phyloP scores from a whole-genome alignment of 305 asterid genomes.

The Petunia hybrid region DNA sequence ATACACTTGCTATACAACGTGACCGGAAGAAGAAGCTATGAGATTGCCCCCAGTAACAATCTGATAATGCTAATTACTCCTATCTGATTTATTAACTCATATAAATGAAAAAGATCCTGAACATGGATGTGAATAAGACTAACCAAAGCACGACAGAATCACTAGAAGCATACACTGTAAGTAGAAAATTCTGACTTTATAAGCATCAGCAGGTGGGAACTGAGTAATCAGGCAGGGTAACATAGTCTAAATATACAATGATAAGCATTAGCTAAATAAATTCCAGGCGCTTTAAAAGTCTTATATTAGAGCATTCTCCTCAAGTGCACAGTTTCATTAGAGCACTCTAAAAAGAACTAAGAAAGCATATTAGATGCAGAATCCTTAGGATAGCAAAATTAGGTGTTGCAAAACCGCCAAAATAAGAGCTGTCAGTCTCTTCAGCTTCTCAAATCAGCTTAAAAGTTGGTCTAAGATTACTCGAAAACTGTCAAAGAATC shows the following conservation, averaged over 20 bases:
- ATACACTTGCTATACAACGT: neutral
- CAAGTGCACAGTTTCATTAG: neutral
- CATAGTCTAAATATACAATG: neutral
- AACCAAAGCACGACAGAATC: neutral
- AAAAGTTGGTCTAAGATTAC: no score
- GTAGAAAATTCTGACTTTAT: neutral
- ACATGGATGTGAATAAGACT: neutral
- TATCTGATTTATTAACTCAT: constrained; percentile 11
- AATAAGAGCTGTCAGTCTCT: neutral
- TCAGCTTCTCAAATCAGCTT: no score
- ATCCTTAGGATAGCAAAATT: neutral
- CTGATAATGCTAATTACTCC: no score
- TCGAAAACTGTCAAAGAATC: no score
- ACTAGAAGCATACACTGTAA: constrained; percentile 7
- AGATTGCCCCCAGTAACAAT: neutral
- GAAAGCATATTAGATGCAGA: constrained; percentile 5
- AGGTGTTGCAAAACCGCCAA: neutral
- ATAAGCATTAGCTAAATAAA: neutral
- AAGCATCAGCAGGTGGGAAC: constrained; percentile 6
- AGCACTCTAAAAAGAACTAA: neutral
- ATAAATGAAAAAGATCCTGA: neutral
- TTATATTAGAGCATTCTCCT: constrained; percentile 2
- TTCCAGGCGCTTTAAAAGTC: constrained; percentile 9
- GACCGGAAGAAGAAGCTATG: neutral
- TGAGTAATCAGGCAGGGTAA: constrained; percentile 7